These are phyloP conservation scores for Metschnikowia chrysomelidarum DNA, from an alignment of 805 yeast genomes.

Conservation along the genomic window DNA sequence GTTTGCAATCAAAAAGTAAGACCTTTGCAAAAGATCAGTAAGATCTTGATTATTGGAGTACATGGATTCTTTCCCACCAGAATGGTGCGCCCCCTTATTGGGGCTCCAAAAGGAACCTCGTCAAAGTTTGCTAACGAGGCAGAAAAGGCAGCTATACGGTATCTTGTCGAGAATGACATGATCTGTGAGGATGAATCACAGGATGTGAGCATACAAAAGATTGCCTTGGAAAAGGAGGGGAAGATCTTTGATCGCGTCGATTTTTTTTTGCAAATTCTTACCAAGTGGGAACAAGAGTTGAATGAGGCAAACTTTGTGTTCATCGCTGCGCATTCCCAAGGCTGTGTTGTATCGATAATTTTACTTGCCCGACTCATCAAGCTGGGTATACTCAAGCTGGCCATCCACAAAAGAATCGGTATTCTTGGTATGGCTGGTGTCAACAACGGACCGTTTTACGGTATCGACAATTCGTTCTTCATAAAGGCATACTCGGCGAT, in stretches of 20 bases:
- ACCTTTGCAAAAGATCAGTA: constrained; percentile 40
- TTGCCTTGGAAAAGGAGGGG: constrained; percentile 93
- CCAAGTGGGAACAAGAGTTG: constrained; percentile 61
- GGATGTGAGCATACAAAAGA: constrained; percentile 65
- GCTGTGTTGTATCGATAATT: constrained; percentile 86
- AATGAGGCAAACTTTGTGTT: constrained; percentile 79
- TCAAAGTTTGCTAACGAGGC: constrained; percentile 88
- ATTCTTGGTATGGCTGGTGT: constrained; percentile 94
- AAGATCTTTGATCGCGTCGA: constrained; percentile 83
- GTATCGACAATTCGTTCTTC: constrained; percentile 78
- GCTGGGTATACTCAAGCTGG: constrained; percentile 44
- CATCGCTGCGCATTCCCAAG: constrained; percentile 94
- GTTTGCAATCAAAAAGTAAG: constrained; percentile 28
- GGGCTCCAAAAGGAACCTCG: constrained; percentile 97
- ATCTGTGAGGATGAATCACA: constrained; percentile 31
- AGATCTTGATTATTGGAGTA: constrained; percentile 82
- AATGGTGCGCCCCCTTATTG: constrained; percentile 80
- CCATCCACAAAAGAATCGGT: constrained; percentile 52
- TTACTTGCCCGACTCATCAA: constrained; percentile 71
- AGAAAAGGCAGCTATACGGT: constrained; percentile 66
- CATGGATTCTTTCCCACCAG: constrained; percentile 95
- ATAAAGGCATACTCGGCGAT: constrained; percentile 88
- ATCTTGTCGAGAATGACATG: constrained; percentile 47
- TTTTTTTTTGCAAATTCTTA: constrained; percentile 68
- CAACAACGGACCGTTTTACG: constrained; percentile 90